Evolutionary conservation across 2,329 filamentous ascomycete genomes (phyloP).

Genomic region (Mariannaea elegans): DNA sequence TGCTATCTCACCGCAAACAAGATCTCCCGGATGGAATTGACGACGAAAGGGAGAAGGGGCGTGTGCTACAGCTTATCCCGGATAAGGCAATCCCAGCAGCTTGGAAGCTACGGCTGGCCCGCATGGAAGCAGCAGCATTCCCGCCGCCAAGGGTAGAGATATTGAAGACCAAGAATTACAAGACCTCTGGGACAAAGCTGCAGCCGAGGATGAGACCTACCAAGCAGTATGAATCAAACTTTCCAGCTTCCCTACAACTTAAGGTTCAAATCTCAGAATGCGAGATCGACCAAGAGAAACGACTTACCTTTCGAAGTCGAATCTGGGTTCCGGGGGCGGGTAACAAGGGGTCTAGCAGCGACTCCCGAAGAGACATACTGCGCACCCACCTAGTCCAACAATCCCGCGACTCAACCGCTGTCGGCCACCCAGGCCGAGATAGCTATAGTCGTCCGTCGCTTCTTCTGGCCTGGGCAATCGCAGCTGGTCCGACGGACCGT

Average conservation of each 20-base stretch:
- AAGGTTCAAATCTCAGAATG: not conserved
- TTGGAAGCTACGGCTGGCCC: no score
- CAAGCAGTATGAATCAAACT: not conserved
- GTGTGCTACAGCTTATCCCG: no score
- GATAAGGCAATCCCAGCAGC: no score
- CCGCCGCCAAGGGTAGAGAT: no score
- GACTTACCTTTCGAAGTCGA: not conserved
- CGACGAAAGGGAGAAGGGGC: no score
- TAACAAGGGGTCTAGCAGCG: no score
- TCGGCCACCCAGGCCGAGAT: not conserved
- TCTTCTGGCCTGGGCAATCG: not conserved
- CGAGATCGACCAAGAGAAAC: not conserved
- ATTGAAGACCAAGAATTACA: not conserved
- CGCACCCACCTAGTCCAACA: not conserved
- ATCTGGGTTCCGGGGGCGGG: not conserved
- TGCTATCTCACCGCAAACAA: no score
- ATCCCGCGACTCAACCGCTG: not conserved
- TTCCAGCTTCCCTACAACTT: not conserved
- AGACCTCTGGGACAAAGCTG: not conserved
- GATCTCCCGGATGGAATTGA: no score
- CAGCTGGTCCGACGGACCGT: not conserved
- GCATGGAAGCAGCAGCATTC: no score
- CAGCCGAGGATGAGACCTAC: not conserved
- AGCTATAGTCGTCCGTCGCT: not conserved
- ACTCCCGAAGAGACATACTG: no score